Conservation (phyloP, 2,329 filamentous ascomycete species). For the Alternaria incomplexa region DNA sequence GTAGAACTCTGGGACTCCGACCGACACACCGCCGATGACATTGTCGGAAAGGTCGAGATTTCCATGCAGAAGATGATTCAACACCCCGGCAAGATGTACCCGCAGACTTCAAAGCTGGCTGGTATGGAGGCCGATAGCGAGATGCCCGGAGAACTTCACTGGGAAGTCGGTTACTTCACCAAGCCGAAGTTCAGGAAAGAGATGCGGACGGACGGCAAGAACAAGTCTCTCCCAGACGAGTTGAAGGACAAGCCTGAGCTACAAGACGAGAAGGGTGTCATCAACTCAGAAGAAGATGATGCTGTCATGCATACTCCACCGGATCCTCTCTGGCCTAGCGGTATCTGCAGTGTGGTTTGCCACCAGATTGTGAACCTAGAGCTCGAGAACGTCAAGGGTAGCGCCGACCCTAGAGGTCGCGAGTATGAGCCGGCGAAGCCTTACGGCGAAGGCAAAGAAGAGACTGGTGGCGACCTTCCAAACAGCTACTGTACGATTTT, state of each 20-base stretch:
- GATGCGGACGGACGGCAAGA: constrained; percentile 84
- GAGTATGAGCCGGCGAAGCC: constrained; percentile 89
- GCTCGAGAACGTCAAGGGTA: constrained; percentile 88
- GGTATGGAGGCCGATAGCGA: constrained; percentile 82
- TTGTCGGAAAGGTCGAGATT: constrained; percentile 92
- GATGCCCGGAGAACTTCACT: constrained; percentile 93
- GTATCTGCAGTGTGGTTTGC: constrained; percentile 82
- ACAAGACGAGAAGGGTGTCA: constrained; percentile 84
- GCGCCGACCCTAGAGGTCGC: constrained; percentile 75
- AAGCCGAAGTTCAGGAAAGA: constrained; percentile 88
- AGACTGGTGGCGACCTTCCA: constrained; percentile 78
- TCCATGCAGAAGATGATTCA: constrained; percentile 95
- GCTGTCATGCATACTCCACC: constrained; percentile 89
- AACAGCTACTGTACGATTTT: constrained; percentile 94
- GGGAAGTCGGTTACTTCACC: constrained; percentile 95
- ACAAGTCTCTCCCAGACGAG: constrained; percentile 74
- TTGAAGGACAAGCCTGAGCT: constrained; percentile 77
- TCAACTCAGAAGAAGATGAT: constrained; percentile 77
- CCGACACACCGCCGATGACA: constrained; percentile 87
- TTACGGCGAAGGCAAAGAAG: constrained; percentile 85
- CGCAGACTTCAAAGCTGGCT: constrained; percentile 80
- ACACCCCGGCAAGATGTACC: constrained; percentile 91
- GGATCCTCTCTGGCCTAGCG: constrained; percentile 94
- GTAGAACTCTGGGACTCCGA: constrained; percentile 98
- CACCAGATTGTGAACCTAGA: constrained; percentile 97